Evolutionary conservation across 2,329 filamentous ascomycete genomes (phyloP).

Genomic region (Pyricularia grisea): DNA sequence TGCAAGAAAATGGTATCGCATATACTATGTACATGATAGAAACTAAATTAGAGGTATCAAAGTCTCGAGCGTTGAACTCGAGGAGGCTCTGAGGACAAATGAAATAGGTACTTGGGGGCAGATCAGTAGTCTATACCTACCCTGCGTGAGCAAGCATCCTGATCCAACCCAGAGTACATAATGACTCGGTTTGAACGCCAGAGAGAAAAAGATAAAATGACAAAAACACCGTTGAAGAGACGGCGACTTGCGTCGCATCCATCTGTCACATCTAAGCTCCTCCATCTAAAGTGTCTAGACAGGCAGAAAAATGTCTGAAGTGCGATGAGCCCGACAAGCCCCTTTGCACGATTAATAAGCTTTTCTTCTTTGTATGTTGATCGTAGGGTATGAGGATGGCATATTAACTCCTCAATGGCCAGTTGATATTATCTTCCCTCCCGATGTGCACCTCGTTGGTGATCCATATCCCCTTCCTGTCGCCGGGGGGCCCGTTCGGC

Average conservation of each 20-base stretch:
- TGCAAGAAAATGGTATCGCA: neutral
- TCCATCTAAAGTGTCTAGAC: neutral
- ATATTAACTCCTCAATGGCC: slow-evolving; percentile 13
- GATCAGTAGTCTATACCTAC: neutral
- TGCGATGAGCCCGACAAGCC: neutral
- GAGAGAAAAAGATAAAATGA: neutral
- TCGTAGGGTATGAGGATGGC: neutral
- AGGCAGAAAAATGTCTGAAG: neutral
- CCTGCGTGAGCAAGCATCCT: neutral
- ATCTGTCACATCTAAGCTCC: neutral
- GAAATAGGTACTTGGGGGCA: neutral
- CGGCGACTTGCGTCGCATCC: neutral
- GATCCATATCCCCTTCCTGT: slow-evolving; percentile 18
- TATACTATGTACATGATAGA: neutral
- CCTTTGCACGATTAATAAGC: neutral
- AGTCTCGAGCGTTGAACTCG: neutral
- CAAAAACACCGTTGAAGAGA: neutral
- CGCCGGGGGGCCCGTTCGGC: slow-evolving; percentile 3
- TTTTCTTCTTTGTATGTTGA: neutral
- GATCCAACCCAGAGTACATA: neutral
- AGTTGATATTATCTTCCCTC: slow-evolving; percentile 14
- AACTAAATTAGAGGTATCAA: neutral
- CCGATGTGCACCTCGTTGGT: slow-evolving; percentile 18
- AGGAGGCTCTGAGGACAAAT: neutral
- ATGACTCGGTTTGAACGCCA: neutral